Evolutionary conservation across 176 grass and related monocot genomes (phyloP).

Genomic region (Dendrocalamus sinicus): DNA sequence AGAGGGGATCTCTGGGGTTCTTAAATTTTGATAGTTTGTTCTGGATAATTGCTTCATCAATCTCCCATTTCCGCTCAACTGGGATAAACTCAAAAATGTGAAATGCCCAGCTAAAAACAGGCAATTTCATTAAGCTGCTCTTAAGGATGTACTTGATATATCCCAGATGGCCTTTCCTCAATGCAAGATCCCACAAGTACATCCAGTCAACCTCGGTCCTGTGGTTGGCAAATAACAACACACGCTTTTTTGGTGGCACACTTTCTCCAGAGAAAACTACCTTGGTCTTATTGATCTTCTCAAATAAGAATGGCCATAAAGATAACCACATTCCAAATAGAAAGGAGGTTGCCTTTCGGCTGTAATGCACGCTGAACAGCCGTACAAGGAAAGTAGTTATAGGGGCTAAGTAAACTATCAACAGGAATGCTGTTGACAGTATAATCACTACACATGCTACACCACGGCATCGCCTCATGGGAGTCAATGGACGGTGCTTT

Average conservation of each 20-base stretch:
- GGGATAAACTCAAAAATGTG: slow-evolving; percentile 95
- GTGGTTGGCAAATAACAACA: slow-evolving; percentile 93
- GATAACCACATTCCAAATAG: slow-evolving; percentile 87
- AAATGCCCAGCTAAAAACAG: slow-evolving; percentile 95
- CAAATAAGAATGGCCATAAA: slow-evolving; percentile 93
- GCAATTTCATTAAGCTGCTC: slow-evolving; percentile 97
- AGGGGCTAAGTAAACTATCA: slow-evolving; percentile 82
- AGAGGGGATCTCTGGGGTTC: slow-evolving; percentile 73
- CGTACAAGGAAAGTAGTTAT: slow-evolving; percentile 60
- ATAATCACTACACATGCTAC: slow-evolving; percentile 69
- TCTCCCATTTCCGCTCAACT: slow-evolving; percentile 91
- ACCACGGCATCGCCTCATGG: slow-evolving; percentile 73
- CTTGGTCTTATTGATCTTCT: slow-evolving; percentile 97
- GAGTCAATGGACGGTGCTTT: slow-evolving; percentile 77
- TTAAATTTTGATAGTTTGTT: slow-evolving; percentile 69
- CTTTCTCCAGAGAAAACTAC: slow-evolving; percentile 86
- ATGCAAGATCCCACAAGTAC: slow-evolving; percentile 97
- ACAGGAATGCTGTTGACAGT: slow-evolving; percentile 75
- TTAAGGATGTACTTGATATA: slow-evolving; percentile 96
- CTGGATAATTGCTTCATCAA: slow-evolving; percentile 80
- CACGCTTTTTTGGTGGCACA: slow-evolving; percentile 61
- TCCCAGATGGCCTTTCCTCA: slow-evolving; percentile 83
- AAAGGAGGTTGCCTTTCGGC: slow-evolving; percentile 74
- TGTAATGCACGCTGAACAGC: slow-evolving; percentile 73
- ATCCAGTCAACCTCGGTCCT: slow-evolving; percentile 99